A percentile compares a stretch with the other conserved stretches of the same genome.
Evolutionary conservation across 495 filamentous ascomycete species (phyloP).

Genomic region (Saxophila tyrrhenica): DNA sequence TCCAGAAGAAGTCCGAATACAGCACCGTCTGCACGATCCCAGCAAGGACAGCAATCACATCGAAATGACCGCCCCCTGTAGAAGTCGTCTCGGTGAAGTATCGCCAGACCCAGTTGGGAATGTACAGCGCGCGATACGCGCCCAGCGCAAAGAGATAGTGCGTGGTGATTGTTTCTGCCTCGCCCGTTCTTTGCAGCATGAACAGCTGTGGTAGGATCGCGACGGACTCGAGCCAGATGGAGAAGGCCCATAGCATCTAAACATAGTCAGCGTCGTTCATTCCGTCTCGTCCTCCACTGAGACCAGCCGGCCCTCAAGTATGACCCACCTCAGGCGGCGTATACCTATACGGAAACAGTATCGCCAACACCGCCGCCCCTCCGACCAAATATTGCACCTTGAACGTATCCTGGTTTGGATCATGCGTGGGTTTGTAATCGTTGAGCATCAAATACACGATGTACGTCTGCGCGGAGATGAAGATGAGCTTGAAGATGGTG

Average conservation of each 20-base stretch:
- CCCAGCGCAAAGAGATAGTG: constrained; percentile 98
- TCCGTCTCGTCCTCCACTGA: neutral
- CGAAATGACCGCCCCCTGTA: constrained; percentile 49
- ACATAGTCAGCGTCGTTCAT: neutral
- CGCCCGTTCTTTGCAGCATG: constrained; percentile 92
- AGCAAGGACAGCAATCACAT: constrained; percentile 73
- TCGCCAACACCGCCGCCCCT: constrained; percentile 61
- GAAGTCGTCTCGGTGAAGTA: constrained; percentile 61
- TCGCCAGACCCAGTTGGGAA: constrained; percentile 94
- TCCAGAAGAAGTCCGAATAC: constrained; percentile 99
- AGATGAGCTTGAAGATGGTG: constrained; percentile 88
- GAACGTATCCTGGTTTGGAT: constrained; percentile 92
- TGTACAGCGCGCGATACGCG: constrained; percentile 82
- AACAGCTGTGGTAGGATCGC: constrained; percentile 96
- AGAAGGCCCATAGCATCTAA: constrained; percentile 90
- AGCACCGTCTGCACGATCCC: constrained; percentile 87
- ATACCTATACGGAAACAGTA: constrained; percentile 78
- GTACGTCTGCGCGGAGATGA: constrained; percentile 80
- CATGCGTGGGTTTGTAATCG: constrained; percentile 90
- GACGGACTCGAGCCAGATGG: constrained; percentile 92
- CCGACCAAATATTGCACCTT: constrained; percentile 84
- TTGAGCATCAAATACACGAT: constrained; percentile 94
- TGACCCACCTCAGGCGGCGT: constrained; percentile 45
- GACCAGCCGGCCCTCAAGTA: too few relatives aligned
- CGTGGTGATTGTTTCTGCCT: constrained; percentile 95